Base-by-base conservation (phyloP, 1,284 basidiomycete genomes). In the Leccinum variabile region DNA sequence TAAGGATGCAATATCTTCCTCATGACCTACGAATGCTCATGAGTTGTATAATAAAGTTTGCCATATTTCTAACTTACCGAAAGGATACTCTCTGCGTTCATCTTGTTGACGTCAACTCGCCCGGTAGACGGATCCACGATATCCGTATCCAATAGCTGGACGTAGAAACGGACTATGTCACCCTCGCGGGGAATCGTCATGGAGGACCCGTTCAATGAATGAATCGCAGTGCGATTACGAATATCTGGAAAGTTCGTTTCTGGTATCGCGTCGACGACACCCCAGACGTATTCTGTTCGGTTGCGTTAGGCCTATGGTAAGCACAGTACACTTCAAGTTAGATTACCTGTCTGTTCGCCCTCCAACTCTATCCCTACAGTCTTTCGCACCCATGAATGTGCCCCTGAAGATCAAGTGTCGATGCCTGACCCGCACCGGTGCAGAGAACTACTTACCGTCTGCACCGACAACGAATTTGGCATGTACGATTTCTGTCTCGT, bases 311-410 rank as follows among this genome's bases (percentile, higher is more conserved):
- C n/a, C 8, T 53, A 28, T 5, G 16, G 28, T 5, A 32, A 53
- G 28, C 50, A 14, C 33, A 54, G 52, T 3, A 54, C 32, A 54
- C 32, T 32, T 8, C 30, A 13, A 13, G 6, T 22, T 9, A 16
- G 11, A 55, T 37, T 25, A 55, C 54, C 54, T 13, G 54, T 55
- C 18, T 55, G 54, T 37, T 55, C 54, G 18, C 54, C 54, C 18
- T 55, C 54, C 35, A 55, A 16, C 54, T 22, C 59, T 92, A 92
- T 87, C 5, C 81, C 81, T 28, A 91, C 76, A 1, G 78, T 69
- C 65, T 88, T 87, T 18, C 91, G 82, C 6, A 91, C 88, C 90
- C 89, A 92, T 4, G 89, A 91, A 75, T 92, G 90, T 0, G 90
- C 91, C 11, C 87, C 86, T 83, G 35, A 28, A 16, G 1, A 50